These are phyloP conservation scores for Puccinia polysora DNA, from an alignment of 1,284 basidiomycete genomes.

Conservation along the genomic window DNA sequence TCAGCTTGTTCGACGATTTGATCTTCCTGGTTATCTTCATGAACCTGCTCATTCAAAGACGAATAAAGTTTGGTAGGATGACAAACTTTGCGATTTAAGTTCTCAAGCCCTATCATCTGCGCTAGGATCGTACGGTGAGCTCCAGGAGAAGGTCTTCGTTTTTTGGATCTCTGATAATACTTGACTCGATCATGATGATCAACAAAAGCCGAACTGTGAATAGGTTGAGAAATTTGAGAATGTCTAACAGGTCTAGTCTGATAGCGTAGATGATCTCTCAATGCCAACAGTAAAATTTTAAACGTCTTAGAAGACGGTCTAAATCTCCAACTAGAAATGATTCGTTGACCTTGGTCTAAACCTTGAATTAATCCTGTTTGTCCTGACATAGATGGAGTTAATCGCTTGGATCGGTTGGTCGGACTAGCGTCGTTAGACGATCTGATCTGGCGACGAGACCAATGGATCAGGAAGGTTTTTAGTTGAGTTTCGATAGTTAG, in stretches of 20 bases:
- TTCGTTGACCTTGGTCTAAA: background rate
- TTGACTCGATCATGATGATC: background rate
- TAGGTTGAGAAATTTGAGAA: background rate
- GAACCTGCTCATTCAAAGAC: background rate
- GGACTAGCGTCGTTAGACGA: too few relatives aligned
- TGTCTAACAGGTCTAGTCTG: slow-evolving; percentile 4
- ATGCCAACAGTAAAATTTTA: background rate
- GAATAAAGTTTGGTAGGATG: background rate
- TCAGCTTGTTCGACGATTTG: background rate
- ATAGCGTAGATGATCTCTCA: background rate
- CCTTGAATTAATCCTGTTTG: background rate
- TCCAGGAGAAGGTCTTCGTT: slow-evolving; percentile 20
- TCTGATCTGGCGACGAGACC: background rate
- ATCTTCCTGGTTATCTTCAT: background rate
- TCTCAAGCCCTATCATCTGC: slow-evolving; percentile 3
- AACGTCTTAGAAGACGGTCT: background rate
- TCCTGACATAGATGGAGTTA: too few relatives aligned
- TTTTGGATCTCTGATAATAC: background rate
- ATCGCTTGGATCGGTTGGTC: background rate
- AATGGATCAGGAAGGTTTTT: slow-evolving; percentile 23
- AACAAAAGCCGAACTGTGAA: background rate
- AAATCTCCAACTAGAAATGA: slow-evolving; percentile 7
- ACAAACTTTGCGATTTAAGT: background rate
- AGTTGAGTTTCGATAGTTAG: background rate
- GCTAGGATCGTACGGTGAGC: background rate